These are phyloP conservation scores for Tremella fuciformis DNA, from an alignment of 768 basidiomycete genomes.

Conservation along the genomic window DNA sequence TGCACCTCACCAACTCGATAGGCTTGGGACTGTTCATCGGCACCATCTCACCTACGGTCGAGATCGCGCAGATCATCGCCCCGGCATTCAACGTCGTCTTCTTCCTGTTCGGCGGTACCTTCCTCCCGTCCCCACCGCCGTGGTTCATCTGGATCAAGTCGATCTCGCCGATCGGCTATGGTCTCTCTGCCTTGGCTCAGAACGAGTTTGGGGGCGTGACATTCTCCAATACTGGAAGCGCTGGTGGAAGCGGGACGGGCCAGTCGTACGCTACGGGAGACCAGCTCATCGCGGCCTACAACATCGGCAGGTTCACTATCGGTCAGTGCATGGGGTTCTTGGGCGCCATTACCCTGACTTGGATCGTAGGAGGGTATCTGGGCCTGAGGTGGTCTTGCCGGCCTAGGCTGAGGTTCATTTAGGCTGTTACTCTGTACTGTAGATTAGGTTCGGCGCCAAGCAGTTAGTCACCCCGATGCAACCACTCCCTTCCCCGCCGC, in stretches of 20 bases:
- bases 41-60: constrained; percentile 15
- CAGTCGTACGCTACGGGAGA: constrained; percentile 2
- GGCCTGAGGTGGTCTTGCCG: constrained; percentile 3
- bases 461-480: no score
- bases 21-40: constrained; percentile 17
- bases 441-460: no score
- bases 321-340: constrained; percentile 13
- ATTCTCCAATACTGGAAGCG: constrained; percentile 11
- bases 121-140: constrained; percentile 38
- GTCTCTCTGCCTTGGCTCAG: constrained; percentile 40
- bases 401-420: constrained; percentile 9
- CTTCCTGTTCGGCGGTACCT: constrained; percentile 12
- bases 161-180: constrained; percentile 49
- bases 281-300: constrained; percentile 13
- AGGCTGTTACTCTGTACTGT: background rate
- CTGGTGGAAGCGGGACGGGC: background rate
- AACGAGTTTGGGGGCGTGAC: constrained; percentile 33
- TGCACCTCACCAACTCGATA: constrained; percentile 11
- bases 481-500: no score
- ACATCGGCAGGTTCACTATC: constrained; percentile 12
- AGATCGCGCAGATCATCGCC: constrained; percentile 14
- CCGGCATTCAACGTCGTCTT: constrained; percentile 20
- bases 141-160: constrained; percentile 50
- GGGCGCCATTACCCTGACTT: constrained; percentile 6
- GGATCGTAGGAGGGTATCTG: constrained; percentile 10